phyloP scores from a whole-genome alignment of 2,329 filamentous ascomycete species.

The Fusarium nodosum region DNA sequence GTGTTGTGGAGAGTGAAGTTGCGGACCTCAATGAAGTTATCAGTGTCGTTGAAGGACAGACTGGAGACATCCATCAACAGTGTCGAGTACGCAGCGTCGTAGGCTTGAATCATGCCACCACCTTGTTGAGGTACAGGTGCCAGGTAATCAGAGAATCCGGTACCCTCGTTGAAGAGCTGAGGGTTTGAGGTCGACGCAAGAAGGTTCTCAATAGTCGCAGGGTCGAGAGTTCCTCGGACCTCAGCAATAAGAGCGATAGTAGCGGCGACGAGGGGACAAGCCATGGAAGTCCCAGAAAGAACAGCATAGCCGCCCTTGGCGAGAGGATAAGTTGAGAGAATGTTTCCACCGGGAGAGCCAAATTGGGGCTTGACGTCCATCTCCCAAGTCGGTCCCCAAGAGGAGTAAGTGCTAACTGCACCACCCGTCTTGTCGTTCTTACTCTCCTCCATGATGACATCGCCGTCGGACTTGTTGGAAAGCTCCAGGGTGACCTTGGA shows the following conservation, averaged over 20 bases:
- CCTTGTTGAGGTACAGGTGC: slow-evolving; percentile 72
- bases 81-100: slow-evolving; percentile 68
- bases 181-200: slow-evolving; percentile 65
- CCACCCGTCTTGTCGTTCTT: slow-evolving; percentile 64
- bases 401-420: slow-evolving; percentile 65
- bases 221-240: slow-evolving; percentile 65
- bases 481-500: slow-evolving; percentile 51
- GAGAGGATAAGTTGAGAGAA: slow-evolving; percentile 69
- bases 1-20: slow-evolving; percentile 70
- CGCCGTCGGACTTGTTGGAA: slow-evolving; percentile 4
- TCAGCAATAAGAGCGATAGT: slow-evolving; percentile 67
- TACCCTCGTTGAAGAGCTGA: slow-evolving; percentile 62
- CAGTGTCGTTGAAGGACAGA: slow-evolving; percentile 75
- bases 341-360: slow-evolving; percentile 67
- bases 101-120: slow-evolving; percentile 70
- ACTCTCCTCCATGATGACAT: slow-evolving; percentile 52
- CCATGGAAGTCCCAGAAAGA: slow-evolving; percentile 71
- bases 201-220: slow-evolving; percentile 62
- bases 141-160: slow-evolving; percentile 54
- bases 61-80: slow-evolving; percentile 67
- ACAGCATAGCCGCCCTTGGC: slow-evolving; percentile 65
- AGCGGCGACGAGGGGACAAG: slow-evolving; percentile 67
- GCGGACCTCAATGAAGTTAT: slow-evolving; percentile 63
- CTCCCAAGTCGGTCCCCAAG: slow-evolving; percentile 73
- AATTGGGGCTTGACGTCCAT: slow-evolving; percentile 69